Percentiles rank a stretch among this genome's conserved stretches.
Evolutionary conservation across 345 rosid genomes (phyloP).

Genomic region (Lepidium sativum): DNA sequence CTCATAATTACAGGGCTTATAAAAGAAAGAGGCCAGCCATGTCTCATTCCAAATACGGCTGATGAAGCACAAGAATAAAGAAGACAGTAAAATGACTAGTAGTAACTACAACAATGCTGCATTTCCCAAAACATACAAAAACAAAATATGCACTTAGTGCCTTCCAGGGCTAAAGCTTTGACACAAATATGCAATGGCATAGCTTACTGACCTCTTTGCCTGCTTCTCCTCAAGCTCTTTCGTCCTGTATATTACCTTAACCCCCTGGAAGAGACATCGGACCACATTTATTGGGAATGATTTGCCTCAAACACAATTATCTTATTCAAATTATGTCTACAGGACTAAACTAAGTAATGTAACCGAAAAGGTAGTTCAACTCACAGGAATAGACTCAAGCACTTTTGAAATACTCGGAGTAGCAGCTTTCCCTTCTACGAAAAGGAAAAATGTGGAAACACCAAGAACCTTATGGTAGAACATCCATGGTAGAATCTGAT

Average conservation of each 20-base stretch:
- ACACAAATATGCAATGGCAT: neutral
- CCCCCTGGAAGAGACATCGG: constrained; percentile 47
- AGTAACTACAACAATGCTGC: neutral
- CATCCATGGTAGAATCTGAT: constrained; percentile 96
- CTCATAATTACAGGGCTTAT: constrained; percentile 96
- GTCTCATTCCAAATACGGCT: constrained; percentile 99
- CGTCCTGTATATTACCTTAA: constrained; percentile 76
- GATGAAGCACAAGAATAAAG: constrained; percentile 3
- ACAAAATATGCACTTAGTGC: neutral
- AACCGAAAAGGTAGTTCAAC: constrained; percentile 14
- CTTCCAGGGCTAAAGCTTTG: neutral
- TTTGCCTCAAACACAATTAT: neutral
- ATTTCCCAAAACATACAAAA: neutral
- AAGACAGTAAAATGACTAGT: neutral
- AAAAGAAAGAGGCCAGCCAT: constrained; percentile 87
- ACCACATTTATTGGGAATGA: neutral
- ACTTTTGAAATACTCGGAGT: constrained; percentile 69
- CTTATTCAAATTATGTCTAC: neutral
- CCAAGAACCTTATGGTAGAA: constrained; percentile 94
- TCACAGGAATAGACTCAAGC: constrained; percentile 75
- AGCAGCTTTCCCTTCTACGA: constrained; percentile 95
- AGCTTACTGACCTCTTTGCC: constrained; percentile 57
- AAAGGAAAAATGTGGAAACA: constrained; percentile 79
- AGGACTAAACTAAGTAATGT: neutral
- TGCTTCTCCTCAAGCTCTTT: constrained; percentile 87